Evolutionary conservation across 2,329 filamentous ascomycete species (phyloP).

Genomic region (Xylaria sp.): DNA sequence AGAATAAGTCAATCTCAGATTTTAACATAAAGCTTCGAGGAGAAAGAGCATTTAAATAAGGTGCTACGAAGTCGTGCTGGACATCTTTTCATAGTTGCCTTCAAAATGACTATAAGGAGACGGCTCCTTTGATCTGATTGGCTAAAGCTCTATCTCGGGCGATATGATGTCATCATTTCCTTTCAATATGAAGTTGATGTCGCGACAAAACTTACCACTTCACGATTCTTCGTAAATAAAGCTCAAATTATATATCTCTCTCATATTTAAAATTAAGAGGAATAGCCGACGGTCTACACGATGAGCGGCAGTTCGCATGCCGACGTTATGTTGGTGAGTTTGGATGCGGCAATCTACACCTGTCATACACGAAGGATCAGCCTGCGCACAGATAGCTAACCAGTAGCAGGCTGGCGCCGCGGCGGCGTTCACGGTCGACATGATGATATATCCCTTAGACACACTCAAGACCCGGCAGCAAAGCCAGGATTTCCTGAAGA

Average conservation of each 20-base stretch:
- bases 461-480: constrained; percentile 90
- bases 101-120: constrained; percentile 6
- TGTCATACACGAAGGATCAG: neutral
- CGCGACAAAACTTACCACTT: constrained; percentile 13
- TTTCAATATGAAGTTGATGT: constrained; percentile 19
- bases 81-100: neutral
- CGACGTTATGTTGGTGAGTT: constrained; percentile 48
- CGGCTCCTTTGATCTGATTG: constrained; percentile 26
- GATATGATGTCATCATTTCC: constrained; percentile 31
- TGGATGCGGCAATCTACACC: neutral
- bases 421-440: constrained; percentile 86
- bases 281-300: constrained; percentile 4
- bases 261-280: neutral
- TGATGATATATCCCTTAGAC: constrained; percentile 87
- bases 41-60: neutral
- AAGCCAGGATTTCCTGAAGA: constrained; percentile 76
- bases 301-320: constrained; percentile 47
- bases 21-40: neutral
- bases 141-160: constrained; percentile 11
- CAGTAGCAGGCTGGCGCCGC: constrained; percentile 77
- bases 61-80: neutral
- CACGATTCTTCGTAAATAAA: neutral
- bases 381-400: constrained; percentile 17
- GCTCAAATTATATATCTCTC: neutral
- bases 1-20: no score